phyloP scores from a whole-genome alignment of 2,329 filamentous ascomycete species.

The Microascus cirrosus region DNA sequence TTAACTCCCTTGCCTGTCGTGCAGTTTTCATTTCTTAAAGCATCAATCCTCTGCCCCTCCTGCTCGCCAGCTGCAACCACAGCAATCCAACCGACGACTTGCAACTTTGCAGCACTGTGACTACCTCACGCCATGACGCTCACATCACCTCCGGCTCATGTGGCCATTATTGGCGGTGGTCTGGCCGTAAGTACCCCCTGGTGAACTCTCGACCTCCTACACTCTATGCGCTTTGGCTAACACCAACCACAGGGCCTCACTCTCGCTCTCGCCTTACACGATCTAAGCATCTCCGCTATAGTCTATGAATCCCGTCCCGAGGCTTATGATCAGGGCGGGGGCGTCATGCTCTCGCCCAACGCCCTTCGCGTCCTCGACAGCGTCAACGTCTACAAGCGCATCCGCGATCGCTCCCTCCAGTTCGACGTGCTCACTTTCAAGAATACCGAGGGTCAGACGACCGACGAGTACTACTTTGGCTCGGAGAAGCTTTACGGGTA shows the following conservation, averaged over 20 bases:
- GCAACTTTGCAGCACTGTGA: conserved; percentile 34
- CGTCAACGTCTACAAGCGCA: conserved; percentile 32
- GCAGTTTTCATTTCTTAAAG: no score
- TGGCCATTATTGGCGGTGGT: conserved; percentile 22
- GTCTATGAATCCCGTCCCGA: conserved; percentile 39
- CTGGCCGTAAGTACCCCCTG: conserved; percentile 19
- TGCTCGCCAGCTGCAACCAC: no score
- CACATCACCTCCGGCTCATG: conserved; percentile 52
- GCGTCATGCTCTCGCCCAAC: conserved; percentile 49
- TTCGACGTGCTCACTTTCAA: conserved; percentile 38
- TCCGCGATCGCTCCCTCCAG: conserved; percentile 33
- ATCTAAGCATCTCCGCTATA: conserved; percentile 33
- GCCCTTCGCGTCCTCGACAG: conserved; percentile 40
- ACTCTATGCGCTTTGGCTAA: no score
- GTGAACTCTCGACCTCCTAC: no score
- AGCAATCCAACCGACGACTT: conserved; percentile 13
- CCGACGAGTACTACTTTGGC: conserved; percentile 36
- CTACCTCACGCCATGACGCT: conserved; percentile 34
- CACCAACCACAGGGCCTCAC: conserved; percentile 26
- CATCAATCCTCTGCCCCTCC: no score
- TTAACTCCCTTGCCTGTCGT: no score
- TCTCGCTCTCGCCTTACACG: conserved; percentile 41
- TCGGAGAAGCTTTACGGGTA: conserved; percentile 36
- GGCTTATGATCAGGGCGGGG: conserved; percentile 36
- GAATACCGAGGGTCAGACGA: conserved; percentile 17